Conservation (phyloP, 129 eudicot genomes). For the Saussurea involucrata region DNA sequence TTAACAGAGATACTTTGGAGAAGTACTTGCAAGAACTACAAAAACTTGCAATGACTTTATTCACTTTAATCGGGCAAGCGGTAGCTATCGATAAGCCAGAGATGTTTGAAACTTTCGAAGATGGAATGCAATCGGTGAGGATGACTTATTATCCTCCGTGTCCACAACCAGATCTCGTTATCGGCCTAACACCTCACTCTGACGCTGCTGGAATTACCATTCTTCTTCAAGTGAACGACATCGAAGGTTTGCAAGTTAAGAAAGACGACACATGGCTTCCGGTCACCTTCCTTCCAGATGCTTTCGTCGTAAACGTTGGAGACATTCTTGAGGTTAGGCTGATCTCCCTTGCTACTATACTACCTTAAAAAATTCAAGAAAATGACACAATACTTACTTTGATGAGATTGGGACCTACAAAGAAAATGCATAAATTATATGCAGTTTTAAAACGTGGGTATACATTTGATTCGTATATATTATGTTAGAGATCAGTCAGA, state of each 20-base stretch:
- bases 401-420: not conserved
- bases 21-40: conserved; percentile 41
- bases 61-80: conserved; percentile 44
- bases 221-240: conserved; percentile 45
- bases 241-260: conserved; percentile 54
- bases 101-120: conserved; percentile 34
- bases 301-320: conserved; percentile 61
- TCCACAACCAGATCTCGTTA: conserved; percentile 53
- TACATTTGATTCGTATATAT: not conserved
- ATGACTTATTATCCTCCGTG: conserved; percentile 69
- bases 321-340: conserved; percentile 53
- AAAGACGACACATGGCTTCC: conserved; percentile 63
- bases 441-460: conserved; percentile 21
- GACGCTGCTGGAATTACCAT: conserved; percentile 56
- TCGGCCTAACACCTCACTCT: conserved; percentile 58
- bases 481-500: not conserved
- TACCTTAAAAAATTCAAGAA: not conserved
- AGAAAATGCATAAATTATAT: not conserved
- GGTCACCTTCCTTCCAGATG: conserved; percentile 40
- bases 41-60: conserved; percentile 32
- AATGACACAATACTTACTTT: not conserved
- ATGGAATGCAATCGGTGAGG: conserved; percentile 59
- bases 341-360: not conserved
- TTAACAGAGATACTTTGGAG: conserved; percentile 48
- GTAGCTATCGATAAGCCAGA: conserved; percentile 40